Percentiles rank a stretch among this genome's conserved stretches.
Evolutionary conservation across 176 grass and related monocot species (phyloP).

Genomic region (Rhipidocladum racemiflorum): DNA sequence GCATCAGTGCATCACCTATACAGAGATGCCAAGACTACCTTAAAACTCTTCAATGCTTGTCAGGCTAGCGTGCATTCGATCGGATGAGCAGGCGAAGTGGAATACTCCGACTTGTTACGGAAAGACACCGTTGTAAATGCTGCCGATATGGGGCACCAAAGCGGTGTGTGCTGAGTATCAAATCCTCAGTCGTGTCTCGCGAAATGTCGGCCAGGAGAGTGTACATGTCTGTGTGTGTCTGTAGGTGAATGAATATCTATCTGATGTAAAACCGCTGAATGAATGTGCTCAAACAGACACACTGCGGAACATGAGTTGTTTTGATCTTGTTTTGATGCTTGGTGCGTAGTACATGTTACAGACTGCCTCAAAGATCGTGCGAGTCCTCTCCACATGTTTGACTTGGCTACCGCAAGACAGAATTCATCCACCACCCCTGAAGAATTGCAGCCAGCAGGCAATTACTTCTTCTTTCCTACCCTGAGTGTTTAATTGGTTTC

Average conservation of each 20-base stretch:
- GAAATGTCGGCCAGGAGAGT: too few species aligned
- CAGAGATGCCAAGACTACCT: background rate
- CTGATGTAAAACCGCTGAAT: too few species aligned
- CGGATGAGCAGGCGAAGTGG: background rate
- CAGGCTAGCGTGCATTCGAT: background rate
- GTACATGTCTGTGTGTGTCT: too few species aligned
- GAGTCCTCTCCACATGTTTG: background rate
- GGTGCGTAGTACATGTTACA: background rate
- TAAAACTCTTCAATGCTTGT: slow-evolving; percentile 18
- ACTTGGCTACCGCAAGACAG: background rate
- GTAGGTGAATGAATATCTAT: too few species aligned
- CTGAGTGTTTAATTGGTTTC: background rate
- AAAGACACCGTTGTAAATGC: background rate
- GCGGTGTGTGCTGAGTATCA: background rate
- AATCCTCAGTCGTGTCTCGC: background rate
- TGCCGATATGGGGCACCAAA: background rate
- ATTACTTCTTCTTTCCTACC: background rate
- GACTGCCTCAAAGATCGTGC: background rate
- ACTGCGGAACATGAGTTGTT: too few species aligned
- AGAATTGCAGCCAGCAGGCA: background rate
- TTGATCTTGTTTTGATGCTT: too few species aligned
- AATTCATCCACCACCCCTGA: too few species aligned
- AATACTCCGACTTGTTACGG: background rate
- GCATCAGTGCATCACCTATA: background rate
- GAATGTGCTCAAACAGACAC: too few species aligned